Evolutionary conservation across 2,329 filamentous ascomycete genomes (phyloP), one percentile per base, ranked within the genome.

Genomic region (Penicillium expansum): DNA sequence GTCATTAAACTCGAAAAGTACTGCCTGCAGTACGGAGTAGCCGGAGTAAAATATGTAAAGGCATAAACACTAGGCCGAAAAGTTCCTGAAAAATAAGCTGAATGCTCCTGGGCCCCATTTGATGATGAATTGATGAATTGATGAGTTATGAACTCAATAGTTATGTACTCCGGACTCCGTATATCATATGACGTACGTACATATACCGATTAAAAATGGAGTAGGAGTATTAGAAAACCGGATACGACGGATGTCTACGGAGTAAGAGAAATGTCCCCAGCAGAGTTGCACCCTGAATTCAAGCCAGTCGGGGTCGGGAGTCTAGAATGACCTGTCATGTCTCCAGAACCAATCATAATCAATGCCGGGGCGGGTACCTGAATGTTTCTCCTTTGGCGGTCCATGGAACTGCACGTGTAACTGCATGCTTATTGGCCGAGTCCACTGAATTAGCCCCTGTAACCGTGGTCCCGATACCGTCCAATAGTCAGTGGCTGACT

Each of bases 241-340:
- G 48, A 44, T 43, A 18, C 9, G 32, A 30, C 50, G 50, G 50
- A 52, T 29, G 20, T 18, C 11, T 2, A 37, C 7, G n/a, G 16
- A 27, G 24, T 27, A 0, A 18, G 35, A 18, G 16, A n/a, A n/a
- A 4, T 35, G 6, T 6, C 24, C 29, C 27, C 33, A 9, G 7
- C 7, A 27, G 32, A 38, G 33, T 38, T 41, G 20, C 38, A 41
- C 47, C 33, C 47, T 49, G 33, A 49, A 29, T 29, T 20, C 5
- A 10, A 29, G 13, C 48, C 11, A 24, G 38, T 27, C 18, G 41
- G 39, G 22, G 52, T 52, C 29, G n/a, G 33, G 35, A 43, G 59
- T 53, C 59, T 65, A 54, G 62, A 60, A 56, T 59, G 59, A 64
- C 61, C 61, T 65, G 62, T 66, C 64, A 64, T 55, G 50, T 48